Percentiles rank a stretch among this genome's conserved stretches.
These are phyloP conservation scores for Hyaloscypha bicolor DNA, from an alignment of 495 filamentous ascomycete species.

Conservation along the genomic window DNA sequence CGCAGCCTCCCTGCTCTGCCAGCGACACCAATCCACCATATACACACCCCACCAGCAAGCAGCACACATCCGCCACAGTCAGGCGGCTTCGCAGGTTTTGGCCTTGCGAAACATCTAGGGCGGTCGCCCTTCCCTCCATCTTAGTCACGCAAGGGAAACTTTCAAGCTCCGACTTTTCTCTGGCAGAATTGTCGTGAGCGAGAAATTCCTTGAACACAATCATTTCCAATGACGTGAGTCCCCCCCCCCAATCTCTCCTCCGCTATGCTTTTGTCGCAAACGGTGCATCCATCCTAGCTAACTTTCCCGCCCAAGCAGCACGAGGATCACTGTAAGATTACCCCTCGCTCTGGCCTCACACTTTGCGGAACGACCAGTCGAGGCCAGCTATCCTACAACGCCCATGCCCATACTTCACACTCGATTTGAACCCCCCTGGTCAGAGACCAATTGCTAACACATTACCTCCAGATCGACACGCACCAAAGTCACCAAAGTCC, in stretches of 20 bases:
- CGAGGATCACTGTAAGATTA: conserved; percentile 28
- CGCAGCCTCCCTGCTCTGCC: background rate
- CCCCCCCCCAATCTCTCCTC: conserved; percentile 7
- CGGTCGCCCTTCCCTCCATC: conserved; percentile 8
- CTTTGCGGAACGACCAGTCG: background rate
- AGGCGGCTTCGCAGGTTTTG: conserved; percentile 3
- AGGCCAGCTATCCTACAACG: background rate
- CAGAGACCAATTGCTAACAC: background rate
- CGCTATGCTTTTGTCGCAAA: conserved; percentile 11
- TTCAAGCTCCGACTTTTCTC: conserved; percentile 41
- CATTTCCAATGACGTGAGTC: conserved; percentile 54
- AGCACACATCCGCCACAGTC: conserved; percentile 1
- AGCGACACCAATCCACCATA: conserved; percentile 1
- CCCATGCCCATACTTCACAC: background rate
- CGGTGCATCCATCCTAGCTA: conserved; percentile 29
- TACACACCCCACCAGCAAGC: background rate
- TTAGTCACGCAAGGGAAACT: conserved; percentile 28
- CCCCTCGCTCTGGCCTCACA: background rate
- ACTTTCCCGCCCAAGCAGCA: conserved; percentile 25
- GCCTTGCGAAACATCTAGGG: conserved; percentile 17
- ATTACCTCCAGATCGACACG: conserved; percentile 3
- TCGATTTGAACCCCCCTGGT: background rate
- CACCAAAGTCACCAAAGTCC: conserved; percentile 22
- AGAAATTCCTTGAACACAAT: conserved; percentile 39
- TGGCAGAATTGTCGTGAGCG: conserved; percentile 42